Conservation (phyloP, 2,329 filamentous ascomycete genomes). For the Pseudocercospora crystallina region DNA sequence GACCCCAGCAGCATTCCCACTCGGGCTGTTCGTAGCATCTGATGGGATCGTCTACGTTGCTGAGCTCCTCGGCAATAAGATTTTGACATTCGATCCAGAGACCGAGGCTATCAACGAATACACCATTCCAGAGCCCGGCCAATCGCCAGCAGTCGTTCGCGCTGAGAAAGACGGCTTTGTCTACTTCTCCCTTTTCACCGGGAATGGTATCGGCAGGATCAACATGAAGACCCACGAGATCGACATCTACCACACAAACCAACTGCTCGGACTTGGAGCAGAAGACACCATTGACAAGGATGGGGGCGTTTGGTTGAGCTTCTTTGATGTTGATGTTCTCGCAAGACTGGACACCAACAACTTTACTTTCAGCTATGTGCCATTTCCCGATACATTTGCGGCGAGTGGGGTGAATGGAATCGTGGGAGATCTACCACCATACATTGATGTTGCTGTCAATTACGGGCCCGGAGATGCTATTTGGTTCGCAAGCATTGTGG, state of each 20-base stretch:
- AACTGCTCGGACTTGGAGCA: conserved; percentile 15
- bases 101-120: conserved; percentile 19
- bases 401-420: conserved; percentile 4
- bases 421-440: conserved; percentile 16
- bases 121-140: conserved; percentile 13
- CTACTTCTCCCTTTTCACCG: conserved; percentile 22
- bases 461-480: conserved; percentile 24
- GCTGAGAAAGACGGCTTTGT: conserved; percentile 22
- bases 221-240: conserved; percentile 21
- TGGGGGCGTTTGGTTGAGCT: conserved; percentile 22
- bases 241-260: conserved; percentile 22
- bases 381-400: conserved; percentile 9
- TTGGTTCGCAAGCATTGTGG: conserved; percentile 16
- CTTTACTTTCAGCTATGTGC: conserved; percentile 17
- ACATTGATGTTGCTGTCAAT: conserved; percentile 22
- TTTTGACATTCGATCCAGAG: conserved; percentile 17
- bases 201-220: conserved; percentile 23
- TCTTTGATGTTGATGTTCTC: conserved; percentile 18
- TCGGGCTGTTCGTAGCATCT: conserved; percentile 21
- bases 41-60: conserved; percentile 19
- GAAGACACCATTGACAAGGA: conserved; percentile 24
- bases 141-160: conserved; percentile 20
- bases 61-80: conserved; percentile 23
- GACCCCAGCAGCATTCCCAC: conserved; percentile 20
- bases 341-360: conserved; percentile 20